Conservation (phyloP, 139 green algal genomes). For the Chlorella vulgaris region DNA sequence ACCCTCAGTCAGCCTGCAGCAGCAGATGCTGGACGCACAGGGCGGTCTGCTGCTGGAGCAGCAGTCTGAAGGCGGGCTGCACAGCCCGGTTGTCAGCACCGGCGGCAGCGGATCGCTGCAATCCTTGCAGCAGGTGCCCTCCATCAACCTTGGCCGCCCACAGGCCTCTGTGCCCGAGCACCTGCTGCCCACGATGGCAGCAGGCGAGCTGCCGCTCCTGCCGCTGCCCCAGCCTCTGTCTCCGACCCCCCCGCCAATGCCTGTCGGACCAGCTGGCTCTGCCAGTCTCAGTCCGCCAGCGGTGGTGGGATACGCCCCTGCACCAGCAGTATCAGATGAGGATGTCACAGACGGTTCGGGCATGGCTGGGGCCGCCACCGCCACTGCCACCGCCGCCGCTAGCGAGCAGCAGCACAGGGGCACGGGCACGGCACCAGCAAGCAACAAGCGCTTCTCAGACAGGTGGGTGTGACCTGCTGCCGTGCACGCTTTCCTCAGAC, state of each 20-base stretch:
- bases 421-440: conserved; percentile 3
- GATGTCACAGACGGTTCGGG: not conserved
- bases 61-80: not conserved
- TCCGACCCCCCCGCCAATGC: not conserved
- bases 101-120: not conserved
- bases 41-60: not conserved
- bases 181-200: not conserved
- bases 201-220: not conserved
- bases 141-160: not conserved
- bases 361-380: too few relatives aligned
- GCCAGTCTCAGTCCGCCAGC: not conserved
- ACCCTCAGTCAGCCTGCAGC: not conserved
- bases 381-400: too few relatives aligned
- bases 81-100: not conserved
- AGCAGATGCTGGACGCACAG: not conserved
- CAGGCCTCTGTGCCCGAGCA: not conserved
- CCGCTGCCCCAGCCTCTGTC: not conserved
- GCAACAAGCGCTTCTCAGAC: conserved; percentile 17
- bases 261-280: too few relatives aligned
- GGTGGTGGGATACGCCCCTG: not conserved
- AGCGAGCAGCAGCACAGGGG: too few relatives aligned
- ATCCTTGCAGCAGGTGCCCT: too few relatives aligned
- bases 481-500: too few relatives aligned
- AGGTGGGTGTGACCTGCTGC: too few relatives aligned
- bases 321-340: not conserved